phyloP scores from a whole-genome alignment of 1,284 basidiomycete species.

The Melampsora larici-populina region DNA sequence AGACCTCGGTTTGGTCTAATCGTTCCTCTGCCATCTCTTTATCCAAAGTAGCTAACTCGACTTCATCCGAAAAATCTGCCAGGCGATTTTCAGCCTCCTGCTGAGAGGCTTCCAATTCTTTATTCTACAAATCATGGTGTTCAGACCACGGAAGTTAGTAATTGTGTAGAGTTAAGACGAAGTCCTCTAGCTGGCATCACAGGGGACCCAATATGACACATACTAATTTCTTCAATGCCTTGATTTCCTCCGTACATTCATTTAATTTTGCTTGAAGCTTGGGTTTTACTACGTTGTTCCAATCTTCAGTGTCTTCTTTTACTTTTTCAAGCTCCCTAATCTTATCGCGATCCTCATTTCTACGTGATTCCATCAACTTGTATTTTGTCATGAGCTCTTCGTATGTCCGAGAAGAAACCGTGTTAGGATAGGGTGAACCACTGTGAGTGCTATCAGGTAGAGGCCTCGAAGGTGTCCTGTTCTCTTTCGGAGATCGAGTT shows the following conservation, averaged over 20 bases:
- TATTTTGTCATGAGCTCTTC: constrained; percentile 75
- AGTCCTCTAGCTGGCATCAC: constrained; percentile 28
- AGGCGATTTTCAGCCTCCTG: constrained; percentile 64
- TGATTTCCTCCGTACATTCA: constrained; percentile 66
- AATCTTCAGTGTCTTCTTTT: constrained; percentile 75
- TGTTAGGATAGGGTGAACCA: constrained; percentile 41
- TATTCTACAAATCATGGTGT: constrained; percentile 53
- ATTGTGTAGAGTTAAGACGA: not conserved
- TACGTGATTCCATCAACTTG: constrained; percentile 77
- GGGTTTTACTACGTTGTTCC: constrained; percentile 71
- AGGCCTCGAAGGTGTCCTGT: not conserved
- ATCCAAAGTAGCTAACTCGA: constrained; percentile 92
- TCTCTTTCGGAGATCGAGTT: constrained; percentile 2
- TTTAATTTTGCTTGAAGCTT: constrained; percentile 57
- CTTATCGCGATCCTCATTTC: constrained; percentile 77
- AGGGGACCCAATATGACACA: constrained; percentile 1
- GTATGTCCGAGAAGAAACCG: constrained; percentile 47
- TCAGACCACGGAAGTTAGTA: constrained; percentile 36
- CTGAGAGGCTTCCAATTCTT: constrained; percentile 65
- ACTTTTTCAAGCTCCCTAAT: constrained; percentile 80
- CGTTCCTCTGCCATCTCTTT: constrained; percentile 96
- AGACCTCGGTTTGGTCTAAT: constrained; percentile 72
- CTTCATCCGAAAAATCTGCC: constrained; percentile 74
- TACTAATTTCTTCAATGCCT: constrained; percentile 61
- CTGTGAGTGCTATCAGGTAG: not conserved